Percentiles rank a stretch among this genome's conserved stretches.
Conservation (phyloP, 331 rosid species). For the Arachis monticola region DNA sequence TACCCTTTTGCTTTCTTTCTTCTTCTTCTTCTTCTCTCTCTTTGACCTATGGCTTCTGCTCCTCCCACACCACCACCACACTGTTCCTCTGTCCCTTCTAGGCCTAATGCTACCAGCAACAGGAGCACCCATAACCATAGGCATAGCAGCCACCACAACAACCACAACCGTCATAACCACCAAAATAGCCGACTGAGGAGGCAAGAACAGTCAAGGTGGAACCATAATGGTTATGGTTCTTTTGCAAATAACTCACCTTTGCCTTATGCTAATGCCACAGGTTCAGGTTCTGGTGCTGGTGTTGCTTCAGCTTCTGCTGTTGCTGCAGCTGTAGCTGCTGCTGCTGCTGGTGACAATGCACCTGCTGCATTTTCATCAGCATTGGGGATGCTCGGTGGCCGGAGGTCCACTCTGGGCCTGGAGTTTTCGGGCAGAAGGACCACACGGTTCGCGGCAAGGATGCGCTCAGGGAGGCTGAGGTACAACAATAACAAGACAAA, state of each 20-base stretch:
- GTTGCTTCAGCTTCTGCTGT: neutral
- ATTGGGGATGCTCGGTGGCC: slow-evolving; percentile 29
- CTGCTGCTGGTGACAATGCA: neutral
- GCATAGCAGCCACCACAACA: neutral
- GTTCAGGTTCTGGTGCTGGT: slow-evolving; percentile 2
- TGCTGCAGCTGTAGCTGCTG: slow-evolving; percentile 18
- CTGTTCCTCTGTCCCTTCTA: slow-evolving; percentile 35
- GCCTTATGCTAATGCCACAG: neutral
- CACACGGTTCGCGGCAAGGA: slow-evolving; percentile 77
- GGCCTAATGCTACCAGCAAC: neutral
- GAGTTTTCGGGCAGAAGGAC: slow-evolving; percentile 87
- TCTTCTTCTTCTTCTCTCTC: slow-evolving; percentile 3
- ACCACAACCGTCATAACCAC: neutral
- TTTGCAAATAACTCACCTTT: slow-evolving; percentile 9
- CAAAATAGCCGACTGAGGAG: neutral
- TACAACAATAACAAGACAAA: slow-evolving; percentile 47
- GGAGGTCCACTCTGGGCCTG: slow-evolving; percentile 54
- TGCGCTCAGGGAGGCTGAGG: slow-evolving; percentile 74
- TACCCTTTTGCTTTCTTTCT: slow-evolving; percentile 29
- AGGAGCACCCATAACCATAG: neutral
- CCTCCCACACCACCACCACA: slow-evolving; percentile 36
- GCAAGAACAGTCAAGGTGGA: neutral
- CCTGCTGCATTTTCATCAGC: slow-evolving; percentile 25
- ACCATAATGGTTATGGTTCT: neutral
- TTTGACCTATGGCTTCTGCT: slow-evolving; percentile 33